Base-by-base conservation (phyloP, 805 yeast species). In the Nakazawaea holstii region DNA sequence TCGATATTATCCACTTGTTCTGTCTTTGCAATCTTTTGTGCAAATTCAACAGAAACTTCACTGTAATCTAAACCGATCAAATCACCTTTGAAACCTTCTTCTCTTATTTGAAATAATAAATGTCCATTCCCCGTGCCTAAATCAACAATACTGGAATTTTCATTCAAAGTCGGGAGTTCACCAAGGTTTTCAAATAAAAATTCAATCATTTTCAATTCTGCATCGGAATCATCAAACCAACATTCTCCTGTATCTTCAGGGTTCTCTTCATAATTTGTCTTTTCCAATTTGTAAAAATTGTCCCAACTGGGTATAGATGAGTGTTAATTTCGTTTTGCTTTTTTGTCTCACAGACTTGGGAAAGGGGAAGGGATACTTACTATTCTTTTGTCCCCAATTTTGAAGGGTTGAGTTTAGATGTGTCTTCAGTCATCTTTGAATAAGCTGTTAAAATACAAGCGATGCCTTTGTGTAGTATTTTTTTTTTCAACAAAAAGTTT, bases 111-210 rank as follows among this genome's bases (percentile, higher is more conserved):
- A 55, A 92, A 87, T 28, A 94, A 60, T 27, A 94, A 67, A 60
- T 89, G 97, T 0, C 99, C 99, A 64, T 94, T 94, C 1, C 99
- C 99, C 0, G 99, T 91, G 1, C 99, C 99, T 35, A 94, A 68
- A 64, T 92, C 99, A 17, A 87, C 65, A 43, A 91, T 72, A 1
- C 66, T 64, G 1, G 75, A 57, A 1, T 59, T 52, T 2, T 60
- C 62, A 7, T 56, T 31, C 50, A 73, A 14, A 56, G 49, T 41
- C 47, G 63, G 29, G 41, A 54, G 4, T 52, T 59, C 50, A 2
- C 72, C 72, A 3, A 76, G 39, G 53, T 82, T 74, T 4, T 79
- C 79, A 14, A 72, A 66, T 6, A 92, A 61, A 57, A 84, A 91
- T 42, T 79, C 79, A n/a, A 86, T 73, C 80, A 94, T 84, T 59